Percentiles rank a stretch among this genome's conserved stretches.
These are phyloP conservation scores for Fusarium duplospermum DNA, from an alignment of 2,329 filamentous ascomycete species.

Conservation along the genomic window DNA sequence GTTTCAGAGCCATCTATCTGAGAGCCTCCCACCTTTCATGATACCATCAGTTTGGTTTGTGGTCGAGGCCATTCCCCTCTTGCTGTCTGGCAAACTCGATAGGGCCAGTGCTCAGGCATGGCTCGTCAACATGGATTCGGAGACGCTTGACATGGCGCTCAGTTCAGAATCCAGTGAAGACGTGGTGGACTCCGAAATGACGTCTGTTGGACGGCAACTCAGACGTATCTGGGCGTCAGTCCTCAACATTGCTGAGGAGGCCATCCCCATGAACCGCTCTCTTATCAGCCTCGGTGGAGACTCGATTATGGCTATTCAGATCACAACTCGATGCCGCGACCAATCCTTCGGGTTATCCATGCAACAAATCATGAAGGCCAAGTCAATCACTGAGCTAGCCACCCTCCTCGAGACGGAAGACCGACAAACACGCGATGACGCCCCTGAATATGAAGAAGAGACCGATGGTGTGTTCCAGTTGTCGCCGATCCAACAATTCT, in stretches of 20 bases:
- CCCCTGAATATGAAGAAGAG: neutral
- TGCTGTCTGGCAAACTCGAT: conserved; percentile 33
- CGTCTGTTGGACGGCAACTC: conserved; percentile 6
- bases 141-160: conserved; percentile 53
- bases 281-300: conserved; percentile 58
- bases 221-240: conserved; percentile 54
- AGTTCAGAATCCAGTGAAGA: conserved; percentile 43
- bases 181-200: neutral
- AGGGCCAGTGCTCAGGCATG: conserved; percentile 53
- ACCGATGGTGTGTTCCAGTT: conserved; percentile 47
- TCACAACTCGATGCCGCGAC: conserved; percentile 53
- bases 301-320: conserved; percentile 57
- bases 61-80: conserved; percentile 16
- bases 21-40: conserved; percentile 32
- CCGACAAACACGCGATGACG: neutral
- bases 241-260: conserved; percentile 49
- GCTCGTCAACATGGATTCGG: conserved; percentile 55
- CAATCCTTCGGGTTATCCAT: conserved; percentile 47
- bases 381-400: conserved; percentile 45
- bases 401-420: neutral
- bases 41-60: conserved; percentile 29
- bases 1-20: conserved; percentile 8
- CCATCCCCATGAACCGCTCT: conserved; percentile 46
- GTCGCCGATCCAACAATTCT: conserved; percentile 58
- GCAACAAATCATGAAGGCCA: conserved; percentile 47